A percentile compares a stretch with the other conserved stretches of the same genome.
phyloP scores from a whole-genome alignment of 1,284 basidiomycete genomes.

The Trichosporon faecale region DNA sequence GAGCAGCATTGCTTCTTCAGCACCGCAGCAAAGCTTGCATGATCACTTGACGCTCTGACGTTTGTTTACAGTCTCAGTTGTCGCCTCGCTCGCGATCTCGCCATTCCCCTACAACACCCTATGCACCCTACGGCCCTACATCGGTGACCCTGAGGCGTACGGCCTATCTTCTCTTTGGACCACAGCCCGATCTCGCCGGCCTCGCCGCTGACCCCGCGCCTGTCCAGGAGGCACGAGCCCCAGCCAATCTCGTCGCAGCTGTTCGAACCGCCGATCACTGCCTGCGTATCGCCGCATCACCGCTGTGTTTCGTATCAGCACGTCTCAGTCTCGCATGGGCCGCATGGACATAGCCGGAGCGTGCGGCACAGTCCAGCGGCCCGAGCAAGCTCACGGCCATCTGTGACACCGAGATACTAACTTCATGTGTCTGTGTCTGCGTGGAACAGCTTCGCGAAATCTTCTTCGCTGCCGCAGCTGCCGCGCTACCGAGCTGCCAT shows the following conservation, averaged over 20 bases:
- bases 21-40: not conserved
- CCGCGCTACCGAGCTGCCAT: not conserved
- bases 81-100: not conserved
- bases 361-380: too few species aligned
- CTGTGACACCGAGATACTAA: not conserved
- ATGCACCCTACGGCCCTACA: not conserved
- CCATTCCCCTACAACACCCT: not conserved
- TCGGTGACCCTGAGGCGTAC: not conserved
- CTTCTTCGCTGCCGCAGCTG: not conserved
- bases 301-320: not conserved
- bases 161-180: not conserved
- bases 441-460: not conserved
- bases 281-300: not conserved
- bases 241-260: not conserved
- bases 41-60: not conserved
- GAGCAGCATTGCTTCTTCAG: not conserved
- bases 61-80: not conserved
- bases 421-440: not conserved
- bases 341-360: not conserved
- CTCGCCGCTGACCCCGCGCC: not conserved
- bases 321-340: too few species aligned
- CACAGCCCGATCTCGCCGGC: not conserved
- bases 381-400: not conserved
- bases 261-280: not conserved
- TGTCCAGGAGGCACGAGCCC: not conserved